Percentiles rank a stretch among this genome's conserved stretches.
These are phyloP conservation scores for Myriosclerotinia scirpicola DNA, from an alignment of 2,329 filamentous ascomycete genomes.

Conservation along the genomic window DNA sequence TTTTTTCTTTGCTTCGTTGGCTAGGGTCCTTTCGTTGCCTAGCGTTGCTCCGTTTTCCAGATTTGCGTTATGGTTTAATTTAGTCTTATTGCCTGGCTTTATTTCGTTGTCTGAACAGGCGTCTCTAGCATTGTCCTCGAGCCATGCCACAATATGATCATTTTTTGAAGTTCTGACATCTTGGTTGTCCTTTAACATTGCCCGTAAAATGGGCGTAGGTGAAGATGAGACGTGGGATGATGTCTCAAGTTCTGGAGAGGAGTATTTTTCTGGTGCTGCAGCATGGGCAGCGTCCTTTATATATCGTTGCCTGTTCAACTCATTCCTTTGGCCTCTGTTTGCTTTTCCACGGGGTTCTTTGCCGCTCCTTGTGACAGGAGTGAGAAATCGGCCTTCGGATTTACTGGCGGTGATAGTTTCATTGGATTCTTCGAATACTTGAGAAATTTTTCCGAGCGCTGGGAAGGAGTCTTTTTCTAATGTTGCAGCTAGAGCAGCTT, in stretches of 20 bases:
- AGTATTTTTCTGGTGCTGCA: no score
- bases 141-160: not conserved
- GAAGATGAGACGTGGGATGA: not conserved
- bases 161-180: not conserved
- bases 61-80: not conserved
- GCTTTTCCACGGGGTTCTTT: not conserved
- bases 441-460: not conserved
- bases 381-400: not conserved
- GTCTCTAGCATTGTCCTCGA: not conserved
- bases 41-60: not conserved
- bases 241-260: not conserved
- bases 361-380: not conserved
- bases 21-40: not conserved
- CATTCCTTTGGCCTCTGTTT: not conserved
- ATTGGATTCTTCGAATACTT: not conserved
- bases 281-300: no score
- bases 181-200: not conserved
- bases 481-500: not conserved
- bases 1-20: not conserved
- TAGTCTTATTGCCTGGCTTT: not conserved
- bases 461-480: no score
- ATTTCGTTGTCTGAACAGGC: not conserved
- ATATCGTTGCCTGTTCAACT: no score
- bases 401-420: not conserved
- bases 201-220: not conserved